Conservation (phyloP, 345 rosid species). For the Hibiscus syriacus region DNA sequence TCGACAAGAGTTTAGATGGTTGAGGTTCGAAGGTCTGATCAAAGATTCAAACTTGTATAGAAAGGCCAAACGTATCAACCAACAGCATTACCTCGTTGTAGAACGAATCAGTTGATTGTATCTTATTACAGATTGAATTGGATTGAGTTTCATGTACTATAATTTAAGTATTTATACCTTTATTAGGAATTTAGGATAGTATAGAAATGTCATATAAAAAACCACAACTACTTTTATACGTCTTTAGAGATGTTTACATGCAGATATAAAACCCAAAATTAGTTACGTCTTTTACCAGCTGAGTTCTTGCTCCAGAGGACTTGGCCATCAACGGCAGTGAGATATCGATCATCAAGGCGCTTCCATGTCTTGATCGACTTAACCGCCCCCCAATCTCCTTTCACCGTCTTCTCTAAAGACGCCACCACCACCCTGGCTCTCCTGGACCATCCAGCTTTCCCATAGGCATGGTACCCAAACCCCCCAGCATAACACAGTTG, state of each 20-base stretch:
- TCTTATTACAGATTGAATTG: no score
- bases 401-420: conserved; percentile 48
- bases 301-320: conserved; percentile 69
- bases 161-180: no score
- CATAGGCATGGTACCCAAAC: conserved; percentile 93
- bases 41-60: neutral
- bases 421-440: conserved; percentile 71
- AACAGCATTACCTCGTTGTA: neutral
- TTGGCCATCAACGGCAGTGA: conserved; percentile 50
- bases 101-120: neutral
- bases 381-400: conserved; percentile 61
- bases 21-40: neutral
- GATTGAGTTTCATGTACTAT: no score
- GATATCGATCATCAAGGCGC: conserved; percentile 68
- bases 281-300: conserved; percentile 21
- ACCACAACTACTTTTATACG: neutral
- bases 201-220: neutral
- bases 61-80: neutral
- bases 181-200: no score
- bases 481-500: conserved; percentile 93
- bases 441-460: conserved; percentile 84
- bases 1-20: neutral
- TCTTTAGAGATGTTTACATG: neutral
- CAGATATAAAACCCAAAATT: neutral
- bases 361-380: conserved; percentile 87